Evolutionary conservation across 2,329 filamentous ascomycete genomes (phyloP), one percentile per base, ranked within the genome.

Genomic region (Cyphellophora europaea): DNA sequence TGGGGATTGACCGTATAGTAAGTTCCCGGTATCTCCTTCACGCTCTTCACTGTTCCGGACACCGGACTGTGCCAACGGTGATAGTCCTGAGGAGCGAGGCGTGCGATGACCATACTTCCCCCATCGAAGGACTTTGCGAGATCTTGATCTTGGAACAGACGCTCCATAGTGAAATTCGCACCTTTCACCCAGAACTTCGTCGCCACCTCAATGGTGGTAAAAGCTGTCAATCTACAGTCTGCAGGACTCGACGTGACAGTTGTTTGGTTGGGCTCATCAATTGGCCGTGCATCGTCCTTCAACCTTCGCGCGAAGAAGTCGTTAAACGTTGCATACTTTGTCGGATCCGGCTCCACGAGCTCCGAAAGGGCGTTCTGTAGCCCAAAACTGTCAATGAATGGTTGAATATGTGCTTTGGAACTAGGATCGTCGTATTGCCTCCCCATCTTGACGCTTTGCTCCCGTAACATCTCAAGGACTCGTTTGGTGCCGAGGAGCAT

Each of bases 101-200:
- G 47, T 10, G 58, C 56, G 34, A 63, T 62, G 8, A 55, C 52
- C 17, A 63, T 54, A 16, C 40, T 39, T n/a, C 59, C 59, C 4
- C 52, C 55, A 5, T 56, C 50, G 31, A 62, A 60, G 6, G 45
- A 23, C 13, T 49, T 35, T 1, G 59, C 59, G 4, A 57, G 36
- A 0, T 43, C 38, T 2, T 42, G 44, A 4, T 45, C 47, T 5
- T 40, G 43, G 5, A 63, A 42, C 13, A 63, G 48, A 13, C 37
- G 47, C 4, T 41, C 44, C 3, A 62, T 16, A 1, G 57, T 57
- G 45, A 63, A 63, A n/a, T 58, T 58, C 21, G 47, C 51, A 5
- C 59, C 59, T 45, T 62, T 63, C 53, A 63, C 61, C 59, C 59
- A 62, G 43, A 59, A 59, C 35, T 58, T 59, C 5, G 53, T 61